A percentile compares a stretch with the other conserved stretches of the same genome.
phyloP scores from a whole-genome alignment of 23 red algal species.

The Gracilaria gracilis region DNA sequence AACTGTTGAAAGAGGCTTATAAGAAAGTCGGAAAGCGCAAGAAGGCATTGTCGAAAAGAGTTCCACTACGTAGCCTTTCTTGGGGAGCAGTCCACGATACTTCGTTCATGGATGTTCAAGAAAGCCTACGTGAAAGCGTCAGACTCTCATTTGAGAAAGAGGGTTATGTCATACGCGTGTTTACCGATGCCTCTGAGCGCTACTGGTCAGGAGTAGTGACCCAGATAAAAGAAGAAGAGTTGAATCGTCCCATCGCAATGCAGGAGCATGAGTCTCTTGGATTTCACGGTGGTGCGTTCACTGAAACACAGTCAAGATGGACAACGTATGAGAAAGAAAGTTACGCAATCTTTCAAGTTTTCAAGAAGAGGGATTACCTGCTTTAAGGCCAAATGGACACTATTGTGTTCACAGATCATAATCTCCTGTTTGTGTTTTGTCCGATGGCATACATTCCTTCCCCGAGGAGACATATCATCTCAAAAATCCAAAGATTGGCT shows the following conservation, averaged over 20 bases:
- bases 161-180: too few species aligned
- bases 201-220: too few species aligned
- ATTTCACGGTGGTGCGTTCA: neutral
- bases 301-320: neutral
- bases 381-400: neutral
- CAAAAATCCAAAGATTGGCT: conserved; percentile 54
- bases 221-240: neutral
- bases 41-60: conserved; percentile 1
- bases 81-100: conserved; percentile 7
- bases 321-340: conserved; percentile 33
- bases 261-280: conserved; percentile 13
- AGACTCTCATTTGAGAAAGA: too few species aligned
- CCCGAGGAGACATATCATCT: conserved; percentile 24
- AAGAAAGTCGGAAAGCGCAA: conserved; percentile 1
- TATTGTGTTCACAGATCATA: conserved; percentile 37
- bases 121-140: neutral
- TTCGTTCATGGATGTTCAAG: conserved; percentile 40
- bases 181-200: too few species aligned
- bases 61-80: neutral
- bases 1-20: conserved; percentile 37
- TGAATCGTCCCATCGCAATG: neutral
- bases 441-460: conserved; percentile 13
- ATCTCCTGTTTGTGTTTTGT: conserved; percentile 31
- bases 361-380: conserved; percentile 18
- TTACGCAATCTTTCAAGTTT: conserved; percentile 27